These are phyloP conservation scores for Rutstroemia sp. DNA, from an alignment of 2,329 filamentous ascomycete genomes.

Conservation along the genomic window DNA sequence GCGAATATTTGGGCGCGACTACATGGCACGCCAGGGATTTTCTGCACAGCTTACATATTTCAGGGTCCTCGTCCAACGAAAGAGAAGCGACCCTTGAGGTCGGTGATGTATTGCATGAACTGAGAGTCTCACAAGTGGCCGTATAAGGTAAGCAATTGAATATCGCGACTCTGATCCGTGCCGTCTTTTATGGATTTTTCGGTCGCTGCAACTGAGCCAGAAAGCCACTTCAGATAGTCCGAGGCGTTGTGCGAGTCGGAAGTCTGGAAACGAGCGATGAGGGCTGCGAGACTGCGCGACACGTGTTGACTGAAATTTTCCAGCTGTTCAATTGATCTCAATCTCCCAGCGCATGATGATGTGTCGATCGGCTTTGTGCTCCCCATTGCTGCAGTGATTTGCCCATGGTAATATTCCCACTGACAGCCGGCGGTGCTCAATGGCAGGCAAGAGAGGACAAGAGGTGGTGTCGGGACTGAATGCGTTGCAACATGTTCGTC, in stretches of 20 bases:
- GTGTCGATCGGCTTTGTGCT: conserved; percentile 1
- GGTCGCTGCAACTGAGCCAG: not conserved
- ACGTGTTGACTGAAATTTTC: conserved; percentile 3
- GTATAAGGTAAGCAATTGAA: not conserved
- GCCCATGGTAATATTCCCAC: not conserved
- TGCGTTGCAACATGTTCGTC: not conserved
- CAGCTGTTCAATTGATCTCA: not conserved
- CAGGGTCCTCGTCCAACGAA: conserved; percentile 1
- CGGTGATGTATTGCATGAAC: not conserved
- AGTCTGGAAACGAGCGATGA: conserved; percentile 8
- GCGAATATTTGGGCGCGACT: not conserved
- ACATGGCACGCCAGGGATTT: not conserved
- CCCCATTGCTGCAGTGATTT: not conserved
- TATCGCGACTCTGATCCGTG: not conserved
- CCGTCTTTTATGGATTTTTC: not conserved
- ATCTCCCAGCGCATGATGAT: not conserved
- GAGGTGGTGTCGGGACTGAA: not conserved
- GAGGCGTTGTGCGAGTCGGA: not conserved
- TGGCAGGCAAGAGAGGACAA: no score
- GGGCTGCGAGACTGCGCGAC: not conserved
- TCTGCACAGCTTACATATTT: conserved; percentile 1
- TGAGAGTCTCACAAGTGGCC: not conserved
- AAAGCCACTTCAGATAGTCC: conserved; percentile 1
- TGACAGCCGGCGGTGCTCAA: not conserved
- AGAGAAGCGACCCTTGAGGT: not conserved